Evolutionary conservation across 352 stramenopile genomes (phyloP).

Genomic region (Plasmopara muralis): DNA sequence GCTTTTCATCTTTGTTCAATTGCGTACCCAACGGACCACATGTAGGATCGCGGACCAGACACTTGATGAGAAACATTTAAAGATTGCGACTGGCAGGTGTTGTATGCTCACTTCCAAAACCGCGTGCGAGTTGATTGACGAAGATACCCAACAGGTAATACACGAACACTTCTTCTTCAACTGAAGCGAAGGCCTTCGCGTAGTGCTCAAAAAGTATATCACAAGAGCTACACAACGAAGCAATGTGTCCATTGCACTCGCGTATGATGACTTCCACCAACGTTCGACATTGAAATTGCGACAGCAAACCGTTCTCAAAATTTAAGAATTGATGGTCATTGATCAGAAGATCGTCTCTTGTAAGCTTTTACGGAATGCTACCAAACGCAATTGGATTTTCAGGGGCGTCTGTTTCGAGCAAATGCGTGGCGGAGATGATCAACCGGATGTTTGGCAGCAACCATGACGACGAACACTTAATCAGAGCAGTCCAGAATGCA

Average conservation of each 20-base stretch:
- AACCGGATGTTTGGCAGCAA: constrained; percentile 6
- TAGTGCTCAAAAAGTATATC: background rate
- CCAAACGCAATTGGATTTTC: constrained; percentile 2
- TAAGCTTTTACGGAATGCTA: constrained; percentile 9
- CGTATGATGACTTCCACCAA: constrained; percentile 15
- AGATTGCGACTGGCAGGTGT: too few species aligned
- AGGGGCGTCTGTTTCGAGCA: constrained; percentile 6
- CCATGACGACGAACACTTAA: constrained; percentile 5
- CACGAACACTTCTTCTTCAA: too few species aligned
- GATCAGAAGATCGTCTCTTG: constrained; percentile 17
- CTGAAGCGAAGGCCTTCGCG: too few species aligned
- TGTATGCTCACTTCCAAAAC: too few species aligned
- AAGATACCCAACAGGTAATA: too few species aligned
- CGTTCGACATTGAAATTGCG: constrained; percentile 1
- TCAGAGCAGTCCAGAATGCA: constrained; percentile 6
- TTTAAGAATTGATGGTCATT: constrained; percentile 9
- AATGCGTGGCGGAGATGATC: constrained; percentile 9
- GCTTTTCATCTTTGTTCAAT: too few species aligned
- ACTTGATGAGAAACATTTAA: too few species aligned
- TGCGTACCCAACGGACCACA: too few species aligned
- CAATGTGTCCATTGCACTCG: constrained; percentile 16
- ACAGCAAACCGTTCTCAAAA: too few species aligned
- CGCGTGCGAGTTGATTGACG: too few species aligned
- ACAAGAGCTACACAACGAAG: constrained; percentile 9
- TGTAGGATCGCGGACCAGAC: too few species aligned